A percentile compares a stretch with the other conserved stretches of the same genome.
phyloP scores from a whole-genome alignment of 2,329 filamentous ascomycete genomes.

The Aspergillus tamarii region DNA sequence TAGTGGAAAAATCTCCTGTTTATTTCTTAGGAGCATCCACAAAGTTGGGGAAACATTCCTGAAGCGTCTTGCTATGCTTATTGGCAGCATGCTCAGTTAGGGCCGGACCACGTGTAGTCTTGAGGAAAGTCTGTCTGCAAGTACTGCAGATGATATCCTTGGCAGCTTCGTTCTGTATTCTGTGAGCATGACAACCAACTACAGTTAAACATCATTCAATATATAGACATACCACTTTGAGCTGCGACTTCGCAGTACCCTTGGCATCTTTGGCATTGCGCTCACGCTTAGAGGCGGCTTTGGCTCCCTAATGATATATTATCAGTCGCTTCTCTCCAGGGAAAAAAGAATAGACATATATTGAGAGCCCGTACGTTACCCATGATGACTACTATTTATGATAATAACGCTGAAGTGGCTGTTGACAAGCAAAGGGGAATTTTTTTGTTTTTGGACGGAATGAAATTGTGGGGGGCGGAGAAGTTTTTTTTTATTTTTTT shows the following conservation, averaged over 20 bases:
- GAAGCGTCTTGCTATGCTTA: not conserved
- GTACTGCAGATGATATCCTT: not conserved
- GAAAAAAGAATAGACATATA: not conserved
- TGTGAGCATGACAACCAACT: not conserved
- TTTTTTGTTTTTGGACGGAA: not conserved
- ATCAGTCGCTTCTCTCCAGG: not conserved
- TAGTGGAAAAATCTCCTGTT: not conserved
- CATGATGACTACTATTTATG: not conserved
- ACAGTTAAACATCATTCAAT: not conserved
- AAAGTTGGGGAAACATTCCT: not conserved
- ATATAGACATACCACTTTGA: not conserved
- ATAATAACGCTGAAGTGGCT: not conserved
- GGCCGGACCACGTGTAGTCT: not conserved
- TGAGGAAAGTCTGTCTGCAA: not conserved
- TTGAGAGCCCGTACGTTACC: not conserved
- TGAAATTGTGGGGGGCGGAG: not conserved
- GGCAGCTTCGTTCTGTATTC: not conserved
- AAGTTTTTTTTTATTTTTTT: not conserved
- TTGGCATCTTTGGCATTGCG: not conserved
- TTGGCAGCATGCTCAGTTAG: not conserved
- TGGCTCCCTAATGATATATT: not conserved
- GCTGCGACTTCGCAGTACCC: not conserved
- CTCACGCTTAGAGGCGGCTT: constrained; percentile 2
- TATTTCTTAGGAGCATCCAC: not conserved
- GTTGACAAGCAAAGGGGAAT: not conserved